Base-by-base conservation (phyloP, 169 alveolate species). In the Plasmodium gonderi region DNA sequence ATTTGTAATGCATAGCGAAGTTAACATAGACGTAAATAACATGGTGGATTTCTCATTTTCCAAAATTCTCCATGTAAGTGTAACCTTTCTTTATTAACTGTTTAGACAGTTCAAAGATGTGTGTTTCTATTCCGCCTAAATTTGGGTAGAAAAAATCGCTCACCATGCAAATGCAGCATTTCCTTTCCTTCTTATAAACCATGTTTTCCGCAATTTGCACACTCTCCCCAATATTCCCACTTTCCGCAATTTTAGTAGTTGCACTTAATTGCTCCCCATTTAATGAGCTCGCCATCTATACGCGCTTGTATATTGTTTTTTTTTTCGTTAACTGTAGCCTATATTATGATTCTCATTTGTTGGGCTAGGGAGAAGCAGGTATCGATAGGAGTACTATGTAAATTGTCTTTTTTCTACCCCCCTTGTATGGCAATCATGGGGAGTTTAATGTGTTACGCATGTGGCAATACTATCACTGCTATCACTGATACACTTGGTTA, bases 41-140 rank as follows among this genome's bases (percentile, higher is more conserved):
- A 12, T 54, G 69, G 69, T 1, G 33, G 47, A 4, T 26, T 31
- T 77, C 20, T 17, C n/a, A 26, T 23, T 44, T 36, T 72, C 33
- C 65, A 7, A 45, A 0, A 36, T 14, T 1, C 33, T n/a, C n/a
- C 75, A 42, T 67, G 68, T 12, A 11, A 76, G 45, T 31, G 72
- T 49, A 89, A 95, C 98, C 98, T 9, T 95, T 92, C 83, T 97
- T 97, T 64, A 98, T 95, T 26, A 99, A 95, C 60, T 98, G 95
- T 89, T 97, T 97, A 1, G 99, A 98, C 49, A 99, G 96, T 91
- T 98, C 98, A 94, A 98, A 99, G 40, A 98, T 98, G 95, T 99
- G 99, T 97, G 97, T 98, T 95, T 99, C 99, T 5, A 99, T 99
- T 47, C 99, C 99, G 2, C 99, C 99, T 31, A 99, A 92, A 68